phyloP scores from a whole-genome alignment of 371 early-diverging fungal genomes.

The Dinochytrium kinnereticum region DNA sequence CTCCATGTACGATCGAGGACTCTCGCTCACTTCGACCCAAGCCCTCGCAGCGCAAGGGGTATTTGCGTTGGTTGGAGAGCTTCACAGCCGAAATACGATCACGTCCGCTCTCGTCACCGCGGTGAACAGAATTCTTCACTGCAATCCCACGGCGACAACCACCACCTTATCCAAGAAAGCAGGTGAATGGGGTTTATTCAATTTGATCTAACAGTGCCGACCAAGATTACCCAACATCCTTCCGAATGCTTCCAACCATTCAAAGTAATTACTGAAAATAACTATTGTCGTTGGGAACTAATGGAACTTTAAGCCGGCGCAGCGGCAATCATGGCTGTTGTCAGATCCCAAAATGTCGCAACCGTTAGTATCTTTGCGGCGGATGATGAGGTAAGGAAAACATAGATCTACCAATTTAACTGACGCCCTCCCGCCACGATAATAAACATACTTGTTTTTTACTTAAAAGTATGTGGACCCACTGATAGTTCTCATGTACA shows the following conservation, averaged over 20 bases:
- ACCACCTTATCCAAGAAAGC: neutral
- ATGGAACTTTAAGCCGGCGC: neutral
- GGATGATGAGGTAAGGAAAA: conserved; percentile 8
- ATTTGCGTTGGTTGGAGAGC: conserved; percentile 6
- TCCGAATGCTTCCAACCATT: neutral
- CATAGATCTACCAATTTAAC: no score
- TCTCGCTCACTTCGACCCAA: neutral
- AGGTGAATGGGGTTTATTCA: no score
- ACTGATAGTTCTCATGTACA: no score
- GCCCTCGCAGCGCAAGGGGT: neutral
- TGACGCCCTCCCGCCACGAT: no score
- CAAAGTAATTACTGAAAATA: neutral
- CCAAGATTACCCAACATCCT: neutral
- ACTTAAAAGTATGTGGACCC: no score
- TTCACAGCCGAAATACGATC: neutral
- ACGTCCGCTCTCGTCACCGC: neutral
- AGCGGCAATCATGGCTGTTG: neutral
- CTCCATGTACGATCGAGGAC: conserved; percentile 9
- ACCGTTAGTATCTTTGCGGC: neutral
- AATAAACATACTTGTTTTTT: no score
- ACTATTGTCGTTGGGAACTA: no score
- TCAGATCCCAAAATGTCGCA: neutral
- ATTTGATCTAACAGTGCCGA: no score
- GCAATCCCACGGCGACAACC: neutral
- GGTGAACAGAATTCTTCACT: conserved; percentile 9